Evolutionary conservation across 1,284 basidiomycete genomes (phyloP), one percentile per base, ranked within the genome.

Genomic region (Rugosomyces carneus): DNA sequence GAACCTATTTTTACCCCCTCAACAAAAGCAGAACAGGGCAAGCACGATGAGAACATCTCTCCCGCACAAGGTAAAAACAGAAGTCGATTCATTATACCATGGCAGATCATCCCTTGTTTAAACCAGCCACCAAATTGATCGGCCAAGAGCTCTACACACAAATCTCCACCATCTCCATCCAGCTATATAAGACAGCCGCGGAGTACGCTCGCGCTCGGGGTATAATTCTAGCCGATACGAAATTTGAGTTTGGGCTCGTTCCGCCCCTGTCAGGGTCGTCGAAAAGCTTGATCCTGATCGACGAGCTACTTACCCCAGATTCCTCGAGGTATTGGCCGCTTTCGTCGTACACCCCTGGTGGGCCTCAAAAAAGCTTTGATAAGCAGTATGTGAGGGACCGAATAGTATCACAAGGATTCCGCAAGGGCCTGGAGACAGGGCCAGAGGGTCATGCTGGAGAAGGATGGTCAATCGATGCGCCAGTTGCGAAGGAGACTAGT

Each of bases 31-130:
- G 93, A 94, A 49, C 84, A 90, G 59, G 96, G 96, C 5, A 76
- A 79, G 32, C 94, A 99, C 61, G 95, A 99, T 64, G 94, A 98
- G 65, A 99, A 99, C 65, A 97, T 99, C 53, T 93, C 94, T 44
- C 93, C 93, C 1, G 84, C 89, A 56, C 76, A 81, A 76, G 88
- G 93, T 89, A 37, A 10, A 24, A n/a, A 20, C n/a, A n/a, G n/a
- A n/a, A n/a, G n/a, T 23, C 10, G 16, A 18, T 11, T 16, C 5
- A 37, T n/a, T n/a, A n/a, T n/a, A n/a, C n/a, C n/a, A n/a, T n/a
- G n/a, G n/a, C n/a, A n/a, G n/a, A n/a, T n/a, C n/a, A n/a, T n/a
- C n/a, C n/a, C n/a, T n/a, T n/a, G n/a, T n/a, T n/a, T n/a, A n/a
- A n/a, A n/a, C n/a, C 55, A 88, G 84, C 84, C 11, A 72, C 77